A percentile compares a stretch with the other conserved stretches of the same genome.
Evolutionary conservation across 345 rosid species (phyloP).

Genomic region (Crucihimalaya himalaica): DNA sequence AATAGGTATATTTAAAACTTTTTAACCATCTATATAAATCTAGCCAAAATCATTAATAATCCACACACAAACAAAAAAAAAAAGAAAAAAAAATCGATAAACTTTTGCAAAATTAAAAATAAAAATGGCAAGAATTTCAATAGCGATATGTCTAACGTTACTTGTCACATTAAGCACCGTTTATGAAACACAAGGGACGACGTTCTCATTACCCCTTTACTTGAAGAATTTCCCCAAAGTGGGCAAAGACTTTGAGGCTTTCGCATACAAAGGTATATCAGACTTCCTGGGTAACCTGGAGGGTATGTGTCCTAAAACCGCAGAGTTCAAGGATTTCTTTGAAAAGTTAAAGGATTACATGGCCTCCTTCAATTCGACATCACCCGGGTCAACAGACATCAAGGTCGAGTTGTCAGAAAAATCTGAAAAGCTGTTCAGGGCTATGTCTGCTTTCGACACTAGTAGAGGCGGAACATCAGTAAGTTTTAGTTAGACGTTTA

Average conservation of each 20-base stretch:
- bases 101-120: too few species aligned
- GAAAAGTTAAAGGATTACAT: slow-evolving; percentile 25
- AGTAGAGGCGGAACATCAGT: slow-evolving; percentile 14
- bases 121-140: slow-evolving; percentile 23
- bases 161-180: slow-evolving; percentile 17
- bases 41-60: too few species aligned
- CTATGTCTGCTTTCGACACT: slow-evolving; percentile 6
- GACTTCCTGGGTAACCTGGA: slow-evolving; percentile 14
- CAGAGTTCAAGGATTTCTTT: slow-evolving; percentile 26
- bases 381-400: slow-evolving; percentile 6
- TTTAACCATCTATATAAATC: too few species aligned
- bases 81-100: neutral
- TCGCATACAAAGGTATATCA: slow-evolving; percentile 15
- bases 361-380: neutral
- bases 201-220: slow-evolving; percentile 18
- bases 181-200: slow-evolving; percentile 24
- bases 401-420: neutral
- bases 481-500: too few species aligned
- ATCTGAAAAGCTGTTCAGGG: slow-evolving; percentile 11
- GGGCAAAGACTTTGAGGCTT: slow-evolving; percentile 16
- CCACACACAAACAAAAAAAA: neutral
- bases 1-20: too few species aligned
- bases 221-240: slow-evolving; percentile 22
- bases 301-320: slow-evolving; percentile 9
- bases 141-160: slow-evolving; percentile 7